Evolutionary conservation across 352 stramenopile species (phyloP), one percentile per base, ranked within the genome.

Genomic region (Saprolegnia diclina): DNA sequence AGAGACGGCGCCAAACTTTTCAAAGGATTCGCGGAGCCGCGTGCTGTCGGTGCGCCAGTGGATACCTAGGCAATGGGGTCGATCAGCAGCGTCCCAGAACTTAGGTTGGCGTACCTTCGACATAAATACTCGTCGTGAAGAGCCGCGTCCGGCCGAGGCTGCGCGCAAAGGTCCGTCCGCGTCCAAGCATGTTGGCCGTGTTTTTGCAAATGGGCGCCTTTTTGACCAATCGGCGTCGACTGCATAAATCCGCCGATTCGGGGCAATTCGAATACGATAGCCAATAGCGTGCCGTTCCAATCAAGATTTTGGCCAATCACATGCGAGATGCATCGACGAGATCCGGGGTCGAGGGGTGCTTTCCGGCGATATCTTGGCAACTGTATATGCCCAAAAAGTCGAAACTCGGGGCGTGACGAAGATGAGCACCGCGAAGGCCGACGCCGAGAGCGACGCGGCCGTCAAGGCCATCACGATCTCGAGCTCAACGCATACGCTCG

Each of bases 401-500:
- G 63, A 69, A 69, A 69, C 63, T 69, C 52, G 37, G 38, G 56
- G 19, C 57, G 50, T 69, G 63, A 69, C 22, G n/a, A 69, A 56
- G 62, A 48, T 52, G 63, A 62, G 19, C 13, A 66, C 42, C 35
- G 24, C 40, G 24, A 37, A 52, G 53, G 63, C 53, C 29, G 63
- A 45, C 11, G 45, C 45, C n/a, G 63, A 69, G 22, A 44, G 32
- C 53, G 63, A 69, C 26, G 46, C 63, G 44, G 52, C 52, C 7
- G 52, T 59, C 76, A 93, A 83, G 57, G 83, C 82, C 40, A 93
- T 94, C 71, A 81, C 77, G 18, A 86, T 94, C 46, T 86, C 83
- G 35, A 86, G 91, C 76, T 94, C 87, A 55, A 72, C 79, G 16
- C 85, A 92, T 65, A 93, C 85, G 48, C 74, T 94, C 19, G 83